Percentiles rank a stretch among this genome's conserved stretches.
These are phyloP conservation scores for Arthrocladium fulminans DNA, from an alignment of 2,329 filamentous ascomycete genomes.

Conservation along the genomic window DNA sequence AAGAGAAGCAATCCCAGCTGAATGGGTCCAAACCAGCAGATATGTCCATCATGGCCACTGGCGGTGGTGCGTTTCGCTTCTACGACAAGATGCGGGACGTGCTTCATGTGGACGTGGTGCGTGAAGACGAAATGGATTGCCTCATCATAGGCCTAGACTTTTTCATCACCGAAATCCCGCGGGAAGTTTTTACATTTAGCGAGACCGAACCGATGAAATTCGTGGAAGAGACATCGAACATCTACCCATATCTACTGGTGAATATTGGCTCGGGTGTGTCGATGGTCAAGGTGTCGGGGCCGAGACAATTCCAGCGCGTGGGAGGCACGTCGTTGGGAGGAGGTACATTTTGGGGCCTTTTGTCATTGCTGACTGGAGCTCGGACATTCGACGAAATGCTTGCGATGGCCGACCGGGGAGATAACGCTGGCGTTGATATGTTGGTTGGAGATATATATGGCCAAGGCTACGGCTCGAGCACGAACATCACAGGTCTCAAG, in stretches of 20 bases:
- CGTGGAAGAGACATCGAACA: slow-evolving; percentile 63
- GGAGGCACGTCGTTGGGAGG: slow-evolving; percentile 91
- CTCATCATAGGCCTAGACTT: slow-evolving; percentile 95
- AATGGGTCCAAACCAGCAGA: slow-evolving; percentile 64
- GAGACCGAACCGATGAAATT: slow-evolving; percentile 84
- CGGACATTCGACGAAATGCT: slow-evolving; percentile 98
- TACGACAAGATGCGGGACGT: slow-evolving; percentile 82
- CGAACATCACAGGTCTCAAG: slow-evolving; percentile 79
- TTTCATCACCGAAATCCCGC: slow-evolving; percentile 95
- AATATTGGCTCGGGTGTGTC: slow-evolving; percentile 97
- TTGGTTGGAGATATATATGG: slow-evolving; percentile 97
- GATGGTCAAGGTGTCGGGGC: slow-evolving; percentile 93
- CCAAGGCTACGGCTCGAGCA: slow-evolving; percentile 63
- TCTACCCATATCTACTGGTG: slow-evolving; percentile 94
- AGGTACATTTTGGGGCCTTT: slow-evolving; percentile 92
- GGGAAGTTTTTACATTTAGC: slow-evolving; percentile 94
- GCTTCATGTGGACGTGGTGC: slow-evolving; percentile 68
- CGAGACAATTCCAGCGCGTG: slow-evolving; percentile 76
- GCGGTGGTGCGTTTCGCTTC: slow-evolving; percentile 92
- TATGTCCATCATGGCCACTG: slow-evolving; percentile 88
- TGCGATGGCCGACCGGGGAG: slow-evolving; percentile 76
- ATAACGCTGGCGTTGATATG: slow-evolving; percentile 92
- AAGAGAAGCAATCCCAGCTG: slow-evolving; percentile 67
- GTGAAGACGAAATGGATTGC: slow-evolving; percentile 98
- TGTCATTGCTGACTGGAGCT: slow-evolving; percentile 86